Conservation (phyloP, 2,329 filamentous ascomycete species). For the Drechslerella dactyloides region DNA sequence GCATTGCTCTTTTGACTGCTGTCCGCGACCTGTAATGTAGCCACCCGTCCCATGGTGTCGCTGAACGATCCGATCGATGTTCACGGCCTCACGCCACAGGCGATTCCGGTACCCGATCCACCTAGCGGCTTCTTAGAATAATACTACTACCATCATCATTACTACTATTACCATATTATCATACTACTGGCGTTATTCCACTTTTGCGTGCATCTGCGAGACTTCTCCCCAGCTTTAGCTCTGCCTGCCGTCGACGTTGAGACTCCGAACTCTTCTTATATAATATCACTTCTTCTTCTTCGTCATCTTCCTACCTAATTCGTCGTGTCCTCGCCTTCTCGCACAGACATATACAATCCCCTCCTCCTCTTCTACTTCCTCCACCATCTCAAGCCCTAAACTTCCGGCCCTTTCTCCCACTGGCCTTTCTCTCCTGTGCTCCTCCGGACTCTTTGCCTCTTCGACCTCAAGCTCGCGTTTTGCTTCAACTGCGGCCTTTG, state of each 20-base stretch:
- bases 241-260: too few relatives aligned
- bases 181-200: background rate
- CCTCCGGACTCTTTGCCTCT: conserved; percentile 7
- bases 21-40: conserved; percentile 6
- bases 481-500: conserved; percentile 25
- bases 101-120: background rate
- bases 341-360: background rate
- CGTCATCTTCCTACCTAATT: background rate
- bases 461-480: conserved; percentile 24
- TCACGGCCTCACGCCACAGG: background rate
- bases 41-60: background rate
- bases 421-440: background rate
- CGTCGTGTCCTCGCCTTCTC: background rate
- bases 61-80: background rate
- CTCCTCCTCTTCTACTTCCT: too few relatives aligned
- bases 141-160: background rate
- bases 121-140: conserved; percentile 7
- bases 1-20: conserved; percentile 1
- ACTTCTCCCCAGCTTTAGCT: background rate
- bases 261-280: too few relatives aligned
- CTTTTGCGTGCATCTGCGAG: background rate
- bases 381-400: background rate
- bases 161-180: background rate
- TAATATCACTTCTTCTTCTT: background rate
- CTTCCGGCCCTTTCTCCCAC: background rate